Base-by-base conservation (phyloP, 352 stramenopile species). In the Albugo laibachii region DNA sequence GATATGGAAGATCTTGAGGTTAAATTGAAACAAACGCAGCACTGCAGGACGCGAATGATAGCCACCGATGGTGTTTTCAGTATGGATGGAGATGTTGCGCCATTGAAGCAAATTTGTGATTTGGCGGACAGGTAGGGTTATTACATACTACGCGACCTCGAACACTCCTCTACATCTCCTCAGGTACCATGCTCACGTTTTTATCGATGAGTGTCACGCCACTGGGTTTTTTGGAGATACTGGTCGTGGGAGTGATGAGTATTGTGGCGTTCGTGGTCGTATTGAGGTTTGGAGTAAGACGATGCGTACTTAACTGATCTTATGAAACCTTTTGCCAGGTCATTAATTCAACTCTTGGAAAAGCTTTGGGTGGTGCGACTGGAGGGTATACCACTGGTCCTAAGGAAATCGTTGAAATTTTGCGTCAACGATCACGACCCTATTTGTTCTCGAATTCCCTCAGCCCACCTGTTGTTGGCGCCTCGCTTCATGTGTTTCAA, bases 391-490 rank as follows among this genome's bases (percentile, higher is more conserved):
- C 85, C 1, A 92, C 76, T 1, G 85, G 74, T 8, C 65, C 73
- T 42, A 70, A 94, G 61, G 79, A 93, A 42, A 59, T 96, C 31
- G 76, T 96, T n/a, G 85, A 96, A 50, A 60, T 95, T 18, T 52
- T 96, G 41, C 78, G 83, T 41, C 85, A 96, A 55, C 82, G 82
- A 37, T 74, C 82, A 42, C 74, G 87, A 11, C 87, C 87, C 38
- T 96, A 96, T 66, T 60, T 96, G 14, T 96, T 96, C 58, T 94
- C 76, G 37, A 96, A 96, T 67, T 92, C 87, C 43, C 59, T 96
- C 19, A 79, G 85, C 13, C 87, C 87, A 27, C 74, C 84, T n/a
- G 83, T 96, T 19, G 87, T 96, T 13, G 87, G 87, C 21, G 87
- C 87, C n/a, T 89, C 75, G 41, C 69, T 96, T 36, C 80, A 92